Base-by-base conservation (phyloP, 495 filamentous ascomycete species). In the Daldinia childiae region DNA sequence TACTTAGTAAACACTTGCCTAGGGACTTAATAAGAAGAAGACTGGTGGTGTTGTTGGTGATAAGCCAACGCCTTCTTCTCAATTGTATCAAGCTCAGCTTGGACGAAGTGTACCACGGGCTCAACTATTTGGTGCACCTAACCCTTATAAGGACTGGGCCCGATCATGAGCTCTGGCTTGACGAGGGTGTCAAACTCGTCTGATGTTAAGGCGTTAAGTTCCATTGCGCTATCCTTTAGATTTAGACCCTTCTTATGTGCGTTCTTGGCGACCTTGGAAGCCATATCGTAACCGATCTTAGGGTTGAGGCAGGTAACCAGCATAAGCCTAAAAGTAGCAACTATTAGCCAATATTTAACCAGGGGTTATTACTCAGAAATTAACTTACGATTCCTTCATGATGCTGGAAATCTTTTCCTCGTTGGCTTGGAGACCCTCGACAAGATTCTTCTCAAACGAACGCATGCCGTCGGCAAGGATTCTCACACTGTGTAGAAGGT, bases 281-380 rank as follows among this genome's bases (percentile, higher is more conserved):
- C 95, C 91, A 94, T 95, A 78, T 99, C 95, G 83, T 99, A 99
- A 36, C 95, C 95, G 79, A 99, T 99, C 79, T 98, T 92, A 64
- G 94, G 95, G 86, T 99, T 99, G 71, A 99, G 84, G 85, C 96
- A 98, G 58, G 95, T 99, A 41, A 99, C 95, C 64, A 99, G 86
- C 95, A 99, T 99, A 76, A 99, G 86, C 80, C 93, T 97, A 71
- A 38, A 38, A 48, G 62, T 26, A 19, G 38, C 38, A 30, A 71
- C 57, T 48, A 57, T 66, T 45, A 71, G 45, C 57, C 29, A 64
- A 55, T 19, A 26, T 8, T 52, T 1, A 58, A n/a, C 26, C 54
- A 39, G 21, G 27, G 50, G n/a, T 39, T 21, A 21, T 17, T 4
- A 27, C 27, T 30, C 7, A n/a, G 8, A 58, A 30, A 51, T 24